A percentile compares a stretch with the other conserved stretches of the same genome.
Conservation (phyloP, 768 basidiomycete genomes). For the Dacryopinax primogenitus region DNA sequence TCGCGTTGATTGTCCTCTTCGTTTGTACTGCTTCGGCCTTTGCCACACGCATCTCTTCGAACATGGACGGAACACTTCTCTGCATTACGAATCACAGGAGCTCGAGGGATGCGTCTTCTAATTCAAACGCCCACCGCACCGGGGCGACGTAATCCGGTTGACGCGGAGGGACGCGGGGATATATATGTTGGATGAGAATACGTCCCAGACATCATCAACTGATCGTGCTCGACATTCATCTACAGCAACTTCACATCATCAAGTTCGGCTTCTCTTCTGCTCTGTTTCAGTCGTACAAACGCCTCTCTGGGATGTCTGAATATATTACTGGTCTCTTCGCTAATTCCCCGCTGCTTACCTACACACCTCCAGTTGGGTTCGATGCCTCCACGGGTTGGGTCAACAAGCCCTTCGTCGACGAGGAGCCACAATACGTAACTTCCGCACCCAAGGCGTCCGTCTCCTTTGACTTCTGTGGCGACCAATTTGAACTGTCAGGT, state of each 20-base stretch:
- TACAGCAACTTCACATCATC: background rate
- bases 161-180: too few relatives aligned
- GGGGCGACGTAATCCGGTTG: too few relatives aligned
- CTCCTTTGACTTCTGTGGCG: background rate
- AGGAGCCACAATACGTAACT: background rate
- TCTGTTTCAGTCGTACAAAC: background rate
- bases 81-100: too few relatives aligned
- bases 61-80: too few relatives aligned
- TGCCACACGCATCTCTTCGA: too few relatives aligned
- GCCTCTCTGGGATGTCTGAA: background rate
- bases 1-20: too few relatives aligned
- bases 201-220: background rate
- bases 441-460: background rate
- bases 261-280: too few relatives aligned
- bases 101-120: too few relatives aligned
- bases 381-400: background rate
- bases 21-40: too few relatives aligned
- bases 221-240: background rate
- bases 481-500: background rate
- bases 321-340: background rate
- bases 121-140: too few relatives aligned
- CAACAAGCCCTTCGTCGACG: constrained; percentile 1
- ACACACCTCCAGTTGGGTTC: background rate
- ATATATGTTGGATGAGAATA: too few relatives aligned
- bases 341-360: background rate